phyloP scores from a whole-genome alignment of 140 eudicot genomes.

The Cichorium intybus region DNA sequence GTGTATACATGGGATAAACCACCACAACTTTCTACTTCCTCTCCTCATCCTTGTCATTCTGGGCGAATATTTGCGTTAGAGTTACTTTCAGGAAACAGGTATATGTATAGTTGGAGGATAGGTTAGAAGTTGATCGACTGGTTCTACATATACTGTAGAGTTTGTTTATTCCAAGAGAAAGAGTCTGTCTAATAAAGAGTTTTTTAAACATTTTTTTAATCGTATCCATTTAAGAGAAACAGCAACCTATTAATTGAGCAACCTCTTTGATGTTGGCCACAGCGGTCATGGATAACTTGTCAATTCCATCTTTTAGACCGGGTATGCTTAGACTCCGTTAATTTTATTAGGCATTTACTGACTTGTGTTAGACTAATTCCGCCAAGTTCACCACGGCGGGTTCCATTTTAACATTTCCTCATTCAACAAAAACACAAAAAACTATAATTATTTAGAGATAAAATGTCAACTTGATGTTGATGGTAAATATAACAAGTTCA shows the following conservation, averaged over 20 bases:
- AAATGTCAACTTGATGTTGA: not conserved
- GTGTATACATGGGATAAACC: constrained; percentile 37
- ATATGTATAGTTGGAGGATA: constrained; percentile 12
- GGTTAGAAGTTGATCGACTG: constrained; percentile 21
- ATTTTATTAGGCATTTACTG: not conserved
- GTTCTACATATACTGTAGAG: constrained; percentile 7
- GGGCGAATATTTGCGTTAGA: not conserved
- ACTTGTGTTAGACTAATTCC: not conserved
- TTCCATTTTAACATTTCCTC: not conserved
- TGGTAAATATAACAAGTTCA: too few species aligned
- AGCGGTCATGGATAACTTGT: not conserved
- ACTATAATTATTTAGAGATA: not conserved
- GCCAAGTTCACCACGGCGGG: not conserved
- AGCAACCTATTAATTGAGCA: not conserved
- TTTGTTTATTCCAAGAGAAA: not conserved
- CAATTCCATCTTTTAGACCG: not conserved
- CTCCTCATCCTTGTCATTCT: constrained; percentile 19
- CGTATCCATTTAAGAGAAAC: not conserved
- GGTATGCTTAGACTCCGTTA: constrained; percentile 7
- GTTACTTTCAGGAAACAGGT: not conserved
- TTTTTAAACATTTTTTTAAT: not conserved
- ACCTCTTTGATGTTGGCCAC: not conserved
- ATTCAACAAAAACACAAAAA: not conserved
- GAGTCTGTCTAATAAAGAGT: not conserved
- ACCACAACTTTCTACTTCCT: constrained; percentile 33